Percentiles rank a stretch among this genome's conserved stretches.
Conservation (phyloP, 2,329 filamentous ascomycete genomes). For the Neonectria sp. region DNA sequence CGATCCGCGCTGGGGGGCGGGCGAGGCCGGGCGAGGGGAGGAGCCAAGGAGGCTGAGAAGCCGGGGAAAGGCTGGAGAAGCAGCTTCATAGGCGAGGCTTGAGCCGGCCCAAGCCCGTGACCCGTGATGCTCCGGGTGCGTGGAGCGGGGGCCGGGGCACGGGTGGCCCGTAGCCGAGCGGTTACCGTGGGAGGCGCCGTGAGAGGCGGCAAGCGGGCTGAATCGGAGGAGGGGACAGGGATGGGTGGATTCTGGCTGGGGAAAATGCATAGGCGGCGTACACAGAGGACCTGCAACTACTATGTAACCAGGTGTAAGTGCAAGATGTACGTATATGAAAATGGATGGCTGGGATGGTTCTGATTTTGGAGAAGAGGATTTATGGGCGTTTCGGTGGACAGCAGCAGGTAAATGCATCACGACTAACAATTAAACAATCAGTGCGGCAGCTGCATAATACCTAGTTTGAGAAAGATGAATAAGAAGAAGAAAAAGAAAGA, state of each 20-base stretch:
- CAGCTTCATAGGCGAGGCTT: conserved; percentile 40
- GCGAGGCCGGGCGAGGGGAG: conserved; percentile 44
- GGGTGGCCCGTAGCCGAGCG: conserved; percentile 45
- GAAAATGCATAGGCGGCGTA: conserved; percentile 18
- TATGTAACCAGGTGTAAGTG: conserved; percentile 7
- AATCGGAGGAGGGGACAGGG: conserved; percentile 42
- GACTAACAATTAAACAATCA: background rate
- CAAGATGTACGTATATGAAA: background rate
- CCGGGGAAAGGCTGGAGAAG: conserved; percentile 43
- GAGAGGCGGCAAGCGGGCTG: conserved; percentile 44
- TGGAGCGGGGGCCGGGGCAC: conserved; percentile 44
- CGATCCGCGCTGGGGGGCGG: conserved; percentile 46
- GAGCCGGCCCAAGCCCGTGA: conserved; percentile 48
- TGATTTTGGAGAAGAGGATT: background rate
- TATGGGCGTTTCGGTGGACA: background rate
- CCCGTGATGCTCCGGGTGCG: conserved; percentile 49
- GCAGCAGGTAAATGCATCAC: background rate
- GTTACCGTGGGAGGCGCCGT: conserved; percentile 43
- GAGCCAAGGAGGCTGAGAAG: conserved; percentile 45
- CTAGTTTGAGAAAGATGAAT: conserved; percentile 1
- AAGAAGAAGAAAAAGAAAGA: background rate
- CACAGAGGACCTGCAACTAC: conserved; percentile 15
- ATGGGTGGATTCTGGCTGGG: conserved; percentile 30
- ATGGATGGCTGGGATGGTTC: background rate
- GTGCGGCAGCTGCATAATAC: background rate